phyloP scores from a whole-genome alignment of 345 rosid genomes.

The Litchi chinensis region DNA sequence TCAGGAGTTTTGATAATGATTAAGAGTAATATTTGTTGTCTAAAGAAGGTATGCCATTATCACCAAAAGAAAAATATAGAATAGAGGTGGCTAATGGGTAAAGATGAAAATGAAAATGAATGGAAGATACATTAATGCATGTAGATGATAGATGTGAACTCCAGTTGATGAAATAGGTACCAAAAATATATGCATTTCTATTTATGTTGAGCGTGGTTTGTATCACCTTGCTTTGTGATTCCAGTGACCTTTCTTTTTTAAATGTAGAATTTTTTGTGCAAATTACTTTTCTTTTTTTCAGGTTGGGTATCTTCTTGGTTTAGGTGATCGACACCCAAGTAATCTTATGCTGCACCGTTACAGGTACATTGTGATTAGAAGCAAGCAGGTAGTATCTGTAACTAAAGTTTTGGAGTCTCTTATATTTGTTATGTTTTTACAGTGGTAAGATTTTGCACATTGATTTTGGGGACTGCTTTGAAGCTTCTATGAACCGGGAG shows the following conservation, averaged over 20 bases:
- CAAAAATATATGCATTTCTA: background rate
- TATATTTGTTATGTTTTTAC: constrained; percentile 30
- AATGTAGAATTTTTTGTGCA: background rate
- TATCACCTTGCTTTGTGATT: background rate
- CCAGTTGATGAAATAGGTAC: background rate
- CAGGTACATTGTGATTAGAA: constrained; percentile 55
- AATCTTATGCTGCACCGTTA: constrained; percentile 91
- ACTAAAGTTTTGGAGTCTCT: constrained; percentile 11
- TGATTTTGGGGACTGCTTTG: constrained; percentile 99
- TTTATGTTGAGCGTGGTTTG: constrained; percentile 1
- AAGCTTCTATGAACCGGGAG: constrained; percentile 98
- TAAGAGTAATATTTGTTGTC: background rate
- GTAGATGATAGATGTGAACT: background rate
- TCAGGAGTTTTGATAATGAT: background rate
- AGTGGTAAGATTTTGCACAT: constrained; percentile 98
- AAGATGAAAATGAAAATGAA: constrained; percentile 3
- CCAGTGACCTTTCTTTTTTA: background rate
- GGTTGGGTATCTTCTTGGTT: constrained; percentile 99
- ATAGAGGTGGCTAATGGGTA: background rate
- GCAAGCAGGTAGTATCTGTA: background rate
- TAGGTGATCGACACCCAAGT: constrained; percentile 99
- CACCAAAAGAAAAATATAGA: background rate
- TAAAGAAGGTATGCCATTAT: background rate
- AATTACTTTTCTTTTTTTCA: constrained; percentile 38
- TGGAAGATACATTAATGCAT: background rate